phyloP scores from a whole-genome alignment of 202 grass and related monocot species.

The Carex arenaria region DNA sequence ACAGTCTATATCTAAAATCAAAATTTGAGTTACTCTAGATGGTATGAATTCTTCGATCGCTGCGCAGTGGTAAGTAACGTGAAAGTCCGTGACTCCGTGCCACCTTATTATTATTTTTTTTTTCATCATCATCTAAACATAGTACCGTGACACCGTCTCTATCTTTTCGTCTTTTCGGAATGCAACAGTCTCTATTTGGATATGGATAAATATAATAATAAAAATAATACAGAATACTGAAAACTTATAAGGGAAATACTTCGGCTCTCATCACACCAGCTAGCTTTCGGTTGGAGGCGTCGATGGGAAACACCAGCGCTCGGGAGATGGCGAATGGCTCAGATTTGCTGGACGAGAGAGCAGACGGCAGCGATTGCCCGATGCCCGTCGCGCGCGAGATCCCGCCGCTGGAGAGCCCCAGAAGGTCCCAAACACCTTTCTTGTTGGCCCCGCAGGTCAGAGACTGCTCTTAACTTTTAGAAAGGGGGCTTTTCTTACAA shows the following conservation, averaged over 20 bases:
- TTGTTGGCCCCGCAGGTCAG: constrained; percentile 67
- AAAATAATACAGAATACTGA: neutral
- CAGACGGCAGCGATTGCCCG: neutral
- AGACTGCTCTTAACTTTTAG: neutral
- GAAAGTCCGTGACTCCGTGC: neutral
- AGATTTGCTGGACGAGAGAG: constrained; percentile 13
- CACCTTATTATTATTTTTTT: neutral
- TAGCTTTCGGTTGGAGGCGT: constrained; percentile 6
- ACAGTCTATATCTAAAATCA: no score
- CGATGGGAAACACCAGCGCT: constrained; percentile 61
- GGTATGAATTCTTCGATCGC: neutral
- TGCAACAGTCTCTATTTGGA: constrained; percentile 12
- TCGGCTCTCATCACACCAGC: neutral
- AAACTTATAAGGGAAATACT: neutral
- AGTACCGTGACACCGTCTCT: constrained; percentile 9
- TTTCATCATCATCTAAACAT: constrained; percentile 3
- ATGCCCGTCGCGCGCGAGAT: constrained; percentile 46
- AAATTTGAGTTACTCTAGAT: no score
- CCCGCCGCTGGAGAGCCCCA: constrained; percentile 31
- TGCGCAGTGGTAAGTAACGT: neutral
- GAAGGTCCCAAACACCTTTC: constrained; percentile 30
- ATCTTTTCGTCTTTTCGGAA: neutral
- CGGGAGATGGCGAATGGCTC: constrained; percentile 48
- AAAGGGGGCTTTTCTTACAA: neutral
- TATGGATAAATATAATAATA: constrained; percentile 13